phyloP scores from a whole-genome alignment of 2,329 filamentous ascomycete genomes.

The Sarocladium oryzae region DNA sequence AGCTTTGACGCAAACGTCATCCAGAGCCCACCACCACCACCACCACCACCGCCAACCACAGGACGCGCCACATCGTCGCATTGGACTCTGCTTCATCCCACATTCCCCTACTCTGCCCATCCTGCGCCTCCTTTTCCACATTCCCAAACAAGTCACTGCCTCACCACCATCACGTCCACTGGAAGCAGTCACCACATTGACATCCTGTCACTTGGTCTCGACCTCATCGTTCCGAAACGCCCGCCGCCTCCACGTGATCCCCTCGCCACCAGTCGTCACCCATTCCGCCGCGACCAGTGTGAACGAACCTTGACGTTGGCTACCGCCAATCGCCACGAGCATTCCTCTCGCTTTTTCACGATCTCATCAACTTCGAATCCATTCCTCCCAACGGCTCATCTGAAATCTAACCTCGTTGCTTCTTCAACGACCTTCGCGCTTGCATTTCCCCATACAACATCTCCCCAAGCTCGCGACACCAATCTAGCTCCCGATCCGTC shows the following conservation, averaged over 20 bases:
- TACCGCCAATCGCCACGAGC: no score
- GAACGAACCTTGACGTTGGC: neutral
- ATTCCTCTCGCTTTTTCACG: no score
- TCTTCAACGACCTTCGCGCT: neutral
- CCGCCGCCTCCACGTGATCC: conserved; percentile 7
- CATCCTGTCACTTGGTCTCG: neutral
- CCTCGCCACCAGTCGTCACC: neutral
- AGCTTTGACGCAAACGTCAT: conserved; percentile 3
- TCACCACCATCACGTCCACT: neutral
- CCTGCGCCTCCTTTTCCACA: neutral
- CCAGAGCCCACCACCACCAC: neutral
- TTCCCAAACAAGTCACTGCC: neutral
- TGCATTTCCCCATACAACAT: neutral
- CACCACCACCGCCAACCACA: neutral
- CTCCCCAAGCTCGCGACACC: neutral
- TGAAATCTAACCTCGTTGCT: neutral
- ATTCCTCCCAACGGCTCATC: neutral
- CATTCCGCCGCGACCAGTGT: neutral
- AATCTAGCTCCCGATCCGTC: neutral
- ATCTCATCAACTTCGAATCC: no score
- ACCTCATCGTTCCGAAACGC: conserved; percentile 3
- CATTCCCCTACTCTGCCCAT: neutral
- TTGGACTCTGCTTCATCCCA: neutral
- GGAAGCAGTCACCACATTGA: neutral
- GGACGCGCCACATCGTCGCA: no score